These are phyloP conservation scores for Centella asiatica DNA, from an alignment of 129 eudicot species.

Conservation along the genomic window DNA sequence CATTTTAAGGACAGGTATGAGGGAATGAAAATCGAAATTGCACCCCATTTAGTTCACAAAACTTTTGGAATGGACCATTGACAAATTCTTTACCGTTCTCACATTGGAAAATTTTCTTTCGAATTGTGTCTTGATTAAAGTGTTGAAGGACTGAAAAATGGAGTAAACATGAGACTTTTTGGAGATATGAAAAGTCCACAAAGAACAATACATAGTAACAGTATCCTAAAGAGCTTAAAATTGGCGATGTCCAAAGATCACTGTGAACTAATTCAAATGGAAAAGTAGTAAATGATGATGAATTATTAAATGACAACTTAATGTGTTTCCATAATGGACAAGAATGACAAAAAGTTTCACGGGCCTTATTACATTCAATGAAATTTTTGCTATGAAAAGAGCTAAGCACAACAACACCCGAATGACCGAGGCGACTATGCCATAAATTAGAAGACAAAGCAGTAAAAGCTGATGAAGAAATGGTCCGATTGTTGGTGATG, in stretches of 20 bases:
- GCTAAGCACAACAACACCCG: background rate
- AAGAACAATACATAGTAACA: background rate
- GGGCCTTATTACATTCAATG: background rate
- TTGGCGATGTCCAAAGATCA: background rate
- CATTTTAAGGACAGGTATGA: conserved; percentile 7
- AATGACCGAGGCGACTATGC: background rate
- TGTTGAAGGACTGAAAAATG: background rate
- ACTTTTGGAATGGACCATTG: background rate
- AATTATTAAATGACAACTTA: background rate
- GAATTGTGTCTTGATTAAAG: background rate
- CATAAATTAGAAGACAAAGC: background rate
- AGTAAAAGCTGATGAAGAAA: background rate
- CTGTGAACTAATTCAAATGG: background rate
- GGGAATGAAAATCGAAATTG: conserved; percentile 14
- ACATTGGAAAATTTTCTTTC: background rate
- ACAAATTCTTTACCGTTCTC: conserved; percentile 4
- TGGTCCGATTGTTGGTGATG: background rate
- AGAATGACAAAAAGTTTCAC: background rate
- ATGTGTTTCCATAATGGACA: background rate
- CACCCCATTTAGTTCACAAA: background rate
- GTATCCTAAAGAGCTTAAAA: too few relatives aligned
- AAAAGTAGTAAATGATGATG: background rate
- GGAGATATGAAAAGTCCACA: conserved; percentile 3
- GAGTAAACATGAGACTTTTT: background rate
- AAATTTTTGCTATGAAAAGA: background rate